A percentile compares a stretch with the other conserved stretches of the same genome.
Evolutionary conservation across 495 filamentous ascomycete genomes (phyloP).

Genomic region (Massariosphaeria phaeospora): DNA sequence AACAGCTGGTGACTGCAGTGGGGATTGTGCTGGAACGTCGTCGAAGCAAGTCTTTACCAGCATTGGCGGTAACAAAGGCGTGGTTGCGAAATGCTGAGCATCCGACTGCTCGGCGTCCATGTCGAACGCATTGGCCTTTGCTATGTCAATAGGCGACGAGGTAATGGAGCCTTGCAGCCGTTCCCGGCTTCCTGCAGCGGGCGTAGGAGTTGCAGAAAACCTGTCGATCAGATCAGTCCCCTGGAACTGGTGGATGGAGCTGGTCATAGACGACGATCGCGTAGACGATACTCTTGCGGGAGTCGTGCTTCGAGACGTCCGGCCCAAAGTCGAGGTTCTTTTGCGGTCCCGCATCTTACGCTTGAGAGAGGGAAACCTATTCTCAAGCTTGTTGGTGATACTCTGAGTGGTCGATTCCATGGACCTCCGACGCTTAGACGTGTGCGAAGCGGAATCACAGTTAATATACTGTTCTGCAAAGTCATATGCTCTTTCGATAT

Average conservation of each 20-base stretch:
- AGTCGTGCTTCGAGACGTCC: conserved; percentile 38
- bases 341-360: conserved; percentile 56
- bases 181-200: conserved; percentile 61
- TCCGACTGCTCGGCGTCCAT: conserved; percentile 34
- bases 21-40: conserved; percentile 57
- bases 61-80: conserved; percentile 76
- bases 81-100: conserved; percentile 58
- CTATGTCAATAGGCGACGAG: conserved; percentile 53
- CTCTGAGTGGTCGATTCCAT: conserved; percentile 59
- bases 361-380: conserved; percentile 67
- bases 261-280: conserved; percentile 64
- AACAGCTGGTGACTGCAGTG: conserved; percentile 74
- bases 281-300: conserved; percentile 57
- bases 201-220: conserved; percentile 55
- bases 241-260: conserved; percentile 46
- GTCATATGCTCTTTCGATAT: conserved; percentile 20
- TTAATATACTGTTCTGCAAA: conserved; percentile 41
- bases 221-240: conserved; percentile 40
- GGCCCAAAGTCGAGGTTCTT: conserved; percentile 46
- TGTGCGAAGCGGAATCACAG: conserved; percentile 52
- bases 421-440: conserved; percentile 60
- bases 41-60: conserved; percentile 52
- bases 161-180: conserved; percentile 42
- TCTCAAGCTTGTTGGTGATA: conserved; percentile 62
- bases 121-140: conserved; percentile 42